These are phyloP conservation scores for Streptanthus diversifolius DNA, from an alignment of 345 rosid genomes.

Conservation along the genomic window DNA sequence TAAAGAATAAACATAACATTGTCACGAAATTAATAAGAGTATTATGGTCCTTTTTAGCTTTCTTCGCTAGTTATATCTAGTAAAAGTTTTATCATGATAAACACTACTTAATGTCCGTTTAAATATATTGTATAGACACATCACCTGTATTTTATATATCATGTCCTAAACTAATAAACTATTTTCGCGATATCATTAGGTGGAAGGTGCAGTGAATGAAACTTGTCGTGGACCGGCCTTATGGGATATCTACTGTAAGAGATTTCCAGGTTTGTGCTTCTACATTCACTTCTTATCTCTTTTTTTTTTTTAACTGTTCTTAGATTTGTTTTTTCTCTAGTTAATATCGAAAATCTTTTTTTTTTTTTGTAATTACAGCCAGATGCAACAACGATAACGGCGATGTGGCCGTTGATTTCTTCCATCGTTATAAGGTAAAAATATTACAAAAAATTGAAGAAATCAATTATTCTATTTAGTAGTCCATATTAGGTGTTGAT, in stretches of 20 bases:
- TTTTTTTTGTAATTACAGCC: neutral
- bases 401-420: conserved; percentile 40
- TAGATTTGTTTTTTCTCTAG: neutral
- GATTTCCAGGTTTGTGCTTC: neutral
- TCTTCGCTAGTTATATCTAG: neutral
- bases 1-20: neutral
- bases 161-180: neutral
- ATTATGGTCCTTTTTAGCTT: neutral
- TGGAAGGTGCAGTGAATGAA: conserved; percentile 26
- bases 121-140: neutral
- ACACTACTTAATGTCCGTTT: neutral
- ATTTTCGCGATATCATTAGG: conserved; percentile 3
- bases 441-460: neutral
- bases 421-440: conserved; percentile 42
- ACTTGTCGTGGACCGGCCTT: conserved; percentile 35
- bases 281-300: neutral
- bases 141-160: no score
- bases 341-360: neutral
- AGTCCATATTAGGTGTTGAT: neutral
- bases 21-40: neutral
- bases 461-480: neutral
- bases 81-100: neutral
- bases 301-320: neutral
- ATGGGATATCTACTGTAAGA: conserved; percentile 37
- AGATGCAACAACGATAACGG: conserved; percentile 22